Base-by-base conservation (phyloP, 768 basidiomycete genomes). In the Leccinum olivaceopallidum region DNA sequence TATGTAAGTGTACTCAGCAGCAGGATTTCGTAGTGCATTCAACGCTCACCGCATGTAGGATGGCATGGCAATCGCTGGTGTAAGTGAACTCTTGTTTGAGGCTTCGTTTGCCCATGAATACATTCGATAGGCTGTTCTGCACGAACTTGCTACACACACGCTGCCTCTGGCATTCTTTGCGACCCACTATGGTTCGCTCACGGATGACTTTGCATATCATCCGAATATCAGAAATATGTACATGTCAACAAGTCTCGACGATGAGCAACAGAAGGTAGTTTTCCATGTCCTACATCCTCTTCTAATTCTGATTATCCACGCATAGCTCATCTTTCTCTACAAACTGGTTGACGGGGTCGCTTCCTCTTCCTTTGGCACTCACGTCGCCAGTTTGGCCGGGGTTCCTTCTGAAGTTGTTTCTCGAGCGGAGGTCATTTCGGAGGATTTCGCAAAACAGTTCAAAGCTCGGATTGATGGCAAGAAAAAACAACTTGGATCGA, bases 21-120 rank as follows among this genome's bases (percentile, higher is more conserved):
- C 30, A 22, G 26, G n/a, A 14, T 53, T 34, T 48, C 20, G 6
- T 39, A 42, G 24, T 39, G 64, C 76, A 71, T 30, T 50, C n/a
- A 13, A 20, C 55, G 20, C 56, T 53, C 47, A 30, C 64, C 12
- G 55, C 52, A 16, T 60, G 6, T 75, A 94, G 86, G 97, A 99
- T 73, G 97, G 96, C n/a, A 94, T 98, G 93, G 94, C 95, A 7
- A 98, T 98, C 65, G 96, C 97, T 50, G 92, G 90, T 57, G 90
- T 90, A 74, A 42, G 83, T 74, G 26, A 39, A 37, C 20, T 37
- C 20, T 9, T 7, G 54, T 5, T 16, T 22, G 51, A n/a, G 16
- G 37, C 54, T 55, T 34, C 18, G 26, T 20, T 56, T 39, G 10
- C 57, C 69, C 52, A 68, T 36, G 4, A 37, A 55, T 47, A 54